Conservation (phyloP, 768 basidiomycete genomes). For the Agrocybe praecox region DNA sequence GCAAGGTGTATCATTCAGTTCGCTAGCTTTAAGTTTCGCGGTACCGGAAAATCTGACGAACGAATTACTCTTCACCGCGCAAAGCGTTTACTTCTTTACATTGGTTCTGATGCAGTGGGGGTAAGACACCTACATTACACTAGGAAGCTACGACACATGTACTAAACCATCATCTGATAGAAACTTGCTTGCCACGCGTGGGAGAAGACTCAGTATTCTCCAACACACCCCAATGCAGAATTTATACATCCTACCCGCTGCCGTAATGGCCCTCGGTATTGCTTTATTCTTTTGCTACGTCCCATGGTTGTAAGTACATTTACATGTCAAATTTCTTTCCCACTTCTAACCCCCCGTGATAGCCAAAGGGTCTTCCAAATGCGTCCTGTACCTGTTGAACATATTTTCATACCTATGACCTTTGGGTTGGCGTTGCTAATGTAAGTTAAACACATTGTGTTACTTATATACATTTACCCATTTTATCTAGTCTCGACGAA, state of each 20-base stretch:
- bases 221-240: constrained; percentile 53
- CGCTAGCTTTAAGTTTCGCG: constrained; percentile 43
- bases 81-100: constrained; percentile 54
- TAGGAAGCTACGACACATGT: neutral
- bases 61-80: constrained; percentile 44
- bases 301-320: constrained; percentile 36
- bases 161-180: constrained; percentile 20
- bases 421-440: constrained; percentile 33
- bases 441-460: constrained; percentile 12
- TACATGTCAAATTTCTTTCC: neutral
- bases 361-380: constrained; percentile 54
- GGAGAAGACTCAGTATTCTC: constrained; percentile 55
- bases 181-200: constrained; percentile 58
- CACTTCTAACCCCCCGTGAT: neutral
- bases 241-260: constrained; percentile 47
- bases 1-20: constrained; percentile 49
- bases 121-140: constrained; percentile 6
- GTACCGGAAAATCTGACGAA: constrained; percentile 34
- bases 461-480: neutral
- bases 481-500: constrained; percentile 25
- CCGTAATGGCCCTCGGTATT: constrained; percentile 42
- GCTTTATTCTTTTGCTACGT: constrained; percentile 44
- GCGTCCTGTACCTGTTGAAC: constrained; percentile 41
- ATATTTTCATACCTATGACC: constrained; percentile 54
- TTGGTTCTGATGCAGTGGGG: constrained; percentile 63